These are phyloP conservation scores for Pseudozyma flocculosa DNA, from an alignment of 1,284 basidiomycete genomes.

Conservation along the genomic window DNA sequence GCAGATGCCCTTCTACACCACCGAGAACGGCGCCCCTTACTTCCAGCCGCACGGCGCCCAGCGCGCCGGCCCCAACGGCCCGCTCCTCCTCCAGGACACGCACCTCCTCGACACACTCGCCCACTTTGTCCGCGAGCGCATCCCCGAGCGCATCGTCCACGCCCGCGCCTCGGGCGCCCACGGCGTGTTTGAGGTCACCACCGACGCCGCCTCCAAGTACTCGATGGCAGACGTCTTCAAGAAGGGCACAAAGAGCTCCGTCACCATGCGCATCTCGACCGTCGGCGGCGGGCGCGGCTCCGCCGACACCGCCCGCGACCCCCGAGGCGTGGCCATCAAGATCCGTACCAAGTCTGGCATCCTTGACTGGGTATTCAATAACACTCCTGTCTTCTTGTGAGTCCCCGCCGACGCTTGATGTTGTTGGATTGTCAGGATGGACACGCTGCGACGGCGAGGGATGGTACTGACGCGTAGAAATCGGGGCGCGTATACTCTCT, in stretches of 20 bases:
- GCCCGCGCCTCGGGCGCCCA: constrained; percentile 70
- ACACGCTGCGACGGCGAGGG: too few relatives aligned
- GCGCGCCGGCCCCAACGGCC: constrained; percentile 1
- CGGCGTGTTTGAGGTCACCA: constrained; percentile 77
- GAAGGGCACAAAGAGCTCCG: constrained; percentile 43
- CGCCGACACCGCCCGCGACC: constrained; percentile 85
- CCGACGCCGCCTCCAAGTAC: constrained; percentile 73
- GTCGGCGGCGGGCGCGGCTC: constrained; percentile 76
- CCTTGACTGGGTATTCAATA: constrained; percentile 36
- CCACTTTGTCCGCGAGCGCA: constrained; percentile 89
- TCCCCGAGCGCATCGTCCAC: constrained; percentile 82
- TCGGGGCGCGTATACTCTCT: too few relatives aligned
- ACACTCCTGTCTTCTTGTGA: constrained; percentile 52
- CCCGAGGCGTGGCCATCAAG: constrained; percentile 89
- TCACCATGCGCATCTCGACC: constrained; percentile 61
- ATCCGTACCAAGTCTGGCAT: constrained; percentile 78
- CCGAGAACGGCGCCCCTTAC: too few relatives aligned
- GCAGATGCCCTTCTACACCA: too few relatives aligned
- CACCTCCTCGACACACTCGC: constrained; percentile 68
- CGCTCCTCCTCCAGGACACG: constrained; percentile 41
- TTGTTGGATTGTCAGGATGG: too few relatives aligned
- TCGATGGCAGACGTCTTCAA: constrained; percentile 65
- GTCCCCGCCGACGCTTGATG: too few relatives aligned
- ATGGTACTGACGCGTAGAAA: too few relatives aligned
- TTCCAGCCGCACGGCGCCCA: too few relatives aligned